Base-by-base conservation (phyloP, 164 flowering plant genomes). In the Malania oleifera region DNA sequence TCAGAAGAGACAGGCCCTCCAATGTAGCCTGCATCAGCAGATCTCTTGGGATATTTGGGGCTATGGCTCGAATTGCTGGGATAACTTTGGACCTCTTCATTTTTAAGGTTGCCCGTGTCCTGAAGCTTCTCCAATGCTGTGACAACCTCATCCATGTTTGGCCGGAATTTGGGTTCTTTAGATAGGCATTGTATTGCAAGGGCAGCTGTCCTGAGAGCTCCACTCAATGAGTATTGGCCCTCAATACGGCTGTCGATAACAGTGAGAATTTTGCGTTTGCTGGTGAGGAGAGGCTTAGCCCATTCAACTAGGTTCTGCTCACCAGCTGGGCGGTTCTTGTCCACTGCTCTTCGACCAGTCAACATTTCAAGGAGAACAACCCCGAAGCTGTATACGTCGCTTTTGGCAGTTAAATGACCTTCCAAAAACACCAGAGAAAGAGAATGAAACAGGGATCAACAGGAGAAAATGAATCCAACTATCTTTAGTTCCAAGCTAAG, bases 381-480 rank as follows among this genome's bases (percentile, higher is more conserved):
- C 27, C 97, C 97, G 47, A 81, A 87, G 68, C 97, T 87, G 70
- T 84, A 90, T 18, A 90, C 79, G 34, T 90, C 96, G 25, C 97
- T 90, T 70, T 67, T 87, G 39, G 77, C 56, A 27, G 86, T 82
- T n/a, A 86, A 63, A 65, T 82, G 93, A 64, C 97, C 97, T 90
- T 63, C n/a, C n/a, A n/a, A n/a, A n/a, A n/a, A n/a, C n/a, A n/a
- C n/a, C 71, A 77, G n/a, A 66, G 52, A 22, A 43, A 34, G 5
- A 57, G 24, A 25, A 35, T 53, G 23, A 18, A n/a, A 23, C 20
- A 37, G 0, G 3, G 18, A 49, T 1, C 24, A 24, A 20, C 15
- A 20, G 25, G 34, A n/a, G 27, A 45, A 62, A 47, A 19, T 53
- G 48, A 14, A 60, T 31, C 6, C 35, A 31, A 31, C 35, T 9